A percentile compares a stretch with the other conserved stretches of the same genome.
Evolutionary conservation across 2,329 filamentous ascomycete genomes (phyloP).

Genomic region (Epichloe gansuensis): DNA sequence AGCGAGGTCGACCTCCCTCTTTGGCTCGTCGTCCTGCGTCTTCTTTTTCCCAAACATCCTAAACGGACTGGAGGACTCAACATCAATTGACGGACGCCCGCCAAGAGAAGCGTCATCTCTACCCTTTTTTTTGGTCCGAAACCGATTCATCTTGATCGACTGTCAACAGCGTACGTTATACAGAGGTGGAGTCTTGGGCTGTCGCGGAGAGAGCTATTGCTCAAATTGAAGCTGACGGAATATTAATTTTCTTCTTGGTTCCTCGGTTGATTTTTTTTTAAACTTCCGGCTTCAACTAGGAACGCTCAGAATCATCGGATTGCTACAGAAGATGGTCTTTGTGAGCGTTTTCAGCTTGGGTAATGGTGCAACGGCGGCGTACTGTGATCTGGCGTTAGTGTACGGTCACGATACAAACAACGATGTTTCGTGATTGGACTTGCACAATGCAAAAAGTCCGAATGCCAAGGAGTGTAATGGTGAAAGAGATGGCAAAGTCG

Average conservation of each 20-base stretch:
- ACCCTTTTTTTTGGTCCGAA: constrained; percentile 58
- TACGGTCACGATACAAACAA: not conserved
- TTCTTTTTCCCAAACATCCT: constrained; percentile 46
- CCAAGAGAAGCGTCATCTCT: constrained; percentile 40
- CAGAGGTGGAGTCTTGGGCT: not conserved
- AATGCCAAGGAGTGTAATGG: not conserved
- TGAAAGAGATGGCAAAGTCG: not conserved
- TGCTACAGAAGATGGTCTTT: not conserved
- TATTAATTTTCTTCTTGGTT: not conserved
- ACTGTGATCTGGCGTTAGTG: not conserved
- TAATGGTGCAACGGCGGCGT: not conserved
- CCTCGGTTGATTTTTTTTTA: not conserved
- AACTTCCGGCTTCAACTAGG: not conserved
- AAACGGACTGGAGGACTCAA: constrained; percentile 39
- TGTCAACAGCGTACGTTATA: not conserved
- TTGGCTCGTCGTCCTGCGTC: constrained; percentile 40
- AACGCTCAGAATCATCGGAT: not conserved
- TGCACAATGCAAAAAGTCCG: not conserved
- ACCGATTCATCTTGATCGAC: constrained; percentile 51
- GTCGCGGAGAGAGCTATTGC: not conserved
- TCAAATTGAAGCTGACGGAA: not conserved
- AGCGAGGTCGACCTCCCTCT: constrained; percentile 58
- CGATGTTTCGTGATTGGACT: not conserved
- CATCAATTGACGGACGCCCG: constrained; percentile 39
- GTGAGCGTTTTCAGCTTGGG: not conserved